Percentiles rank a stretch among this genome's conserved stretches.
Evolutionary conservation across 1,284 basidiomycete genomes (phyloP).

Genomic region (Ganoderma meredithae): DNA sequence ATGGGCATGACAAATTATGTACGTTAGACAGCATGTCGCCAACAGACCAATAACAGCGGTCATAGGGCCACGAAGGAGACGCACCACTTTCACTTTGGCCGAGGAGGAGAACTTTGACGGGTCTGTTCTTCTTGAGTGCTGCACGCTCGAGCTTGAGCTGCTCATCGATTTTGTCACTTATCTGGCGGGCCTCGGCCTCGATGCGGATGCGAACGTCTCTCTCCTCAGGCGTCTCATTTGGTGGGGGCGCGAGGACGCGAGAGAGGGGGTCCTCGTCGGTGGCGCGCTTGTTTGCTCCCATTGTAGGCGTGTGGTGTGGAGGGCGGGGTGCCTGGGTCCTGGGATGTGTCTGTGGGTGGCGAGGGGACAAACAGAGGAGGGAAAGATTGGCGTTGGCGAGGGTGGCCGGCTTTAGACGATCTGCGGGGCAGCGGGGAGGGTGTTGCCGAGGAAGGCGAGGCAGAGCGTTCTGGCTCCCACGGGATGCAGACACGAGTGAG

Average conservation of each 20-base stretch:
- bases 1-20: constrained; percentile 17
- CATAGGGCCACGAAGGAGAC: constrained; percentile 31
- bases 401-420: constrained; percentile 22
- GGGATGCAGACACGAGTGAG: background rate
- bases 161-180: constrained; percentile 72
- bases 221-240: constrained; percentile 54
- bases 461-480: constrained; percentile 6
- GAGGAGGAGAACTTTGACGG: constrained; percentile 65
- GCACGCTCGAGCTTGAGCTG: constrained; percentile 58
- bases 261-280: constrained; percentile 59
- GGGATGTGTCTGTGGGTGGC: constrained; percentile 6
- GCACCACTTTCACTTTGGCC: constrained; percentile 79
- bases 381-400: constrained; percentile 14
- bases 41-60: background rate
- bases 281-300: constrained; percentile 37
- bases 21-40: constrained; percentile 2
- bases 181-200: constrained; percentile 62
- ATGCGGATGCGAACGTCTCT: constrained; percentile 48
- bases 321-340: constrained; percentile 10
- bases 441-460: constrained; percentile 20
- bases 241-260: constrained; percentile 56
- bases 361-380: constrained; percentile 9
- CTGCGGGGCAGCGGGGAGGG: constrained; percentile 19
- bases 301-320: constrained; percentile 21
- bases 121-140: constrained; percentile 57